These are phyloP conservation scores for Paspalum vaginatum DNA, from an alignment of 176 grass and related monocot species.

Conservation along the genomic window DNA sequence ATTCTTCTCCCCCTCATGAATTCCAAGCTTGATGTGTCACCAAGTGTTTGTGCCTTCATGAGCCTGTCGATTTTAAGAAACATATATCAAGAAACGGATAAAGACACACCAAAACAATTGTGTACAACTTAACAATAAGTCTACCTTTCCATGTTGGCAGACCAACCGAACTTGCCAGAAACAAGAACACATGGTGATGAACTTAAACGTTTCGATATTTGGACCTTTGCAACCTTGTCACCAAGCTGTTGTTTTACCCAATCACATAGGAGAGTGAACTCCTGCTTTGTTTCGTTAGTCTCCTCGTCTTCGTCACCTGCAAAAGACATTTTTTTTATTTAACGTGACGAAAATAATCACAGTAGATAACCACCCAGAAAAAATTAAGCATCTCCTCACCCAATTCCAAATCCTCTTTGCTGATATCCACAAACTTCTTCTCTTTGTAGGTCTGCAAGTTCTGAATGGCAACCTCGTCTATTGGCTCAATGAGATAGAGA, in stretches of 20 bases:
- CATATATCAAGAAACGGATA: constrained; percentile 2
- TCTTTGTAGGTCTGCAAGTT: constrained; percentile 93
- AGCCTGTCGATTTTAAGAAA: constrained; percentile 51
- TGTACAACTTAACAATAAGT: background rate
- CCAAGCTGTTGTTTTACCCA: constrained; percentile 78
- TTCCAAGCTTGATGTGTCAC: constrained; percentile 89
- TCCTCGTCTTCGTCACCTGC: constrained; percentile 74
- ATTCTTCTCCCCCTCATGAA: constrained; percentile 97
- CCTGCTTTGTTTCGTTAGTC: constrained; percentile 68
- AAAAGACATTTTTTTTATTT: background rate
- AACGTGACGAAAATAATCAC: constrained; percentile 4
- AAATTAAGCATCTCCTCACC: constrained; percentile 53
- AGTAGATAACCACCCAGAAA: background rate
- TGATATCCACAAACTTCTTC: constrained; percentile 93
- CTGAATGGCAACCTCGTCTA: constrained; percentile 94
- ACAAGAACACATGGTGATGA: constrained; percentile 97
- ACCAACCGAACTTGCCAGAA: constrained; percentile 97
- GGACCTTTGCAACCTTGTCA: constrained; percentile 92
- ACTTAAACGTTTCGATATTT: constrained; percentile 89
- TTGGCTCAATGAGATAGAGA: constrained; percentile 80
- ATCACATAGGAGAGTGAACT: constrained; percentile 75
- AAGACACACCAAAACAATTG: background rate
- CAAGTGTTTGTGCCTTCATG: constrained; percentile 99
- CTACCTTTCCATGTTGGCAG: constrained; percentile 97
- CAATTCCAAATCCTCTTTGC: constrained; percentile 88